phyloP scores from a whole-genome alignment of 2,329 filamentous ascomycete species.

The Phaeophleospora eucalypticola region DNA sequence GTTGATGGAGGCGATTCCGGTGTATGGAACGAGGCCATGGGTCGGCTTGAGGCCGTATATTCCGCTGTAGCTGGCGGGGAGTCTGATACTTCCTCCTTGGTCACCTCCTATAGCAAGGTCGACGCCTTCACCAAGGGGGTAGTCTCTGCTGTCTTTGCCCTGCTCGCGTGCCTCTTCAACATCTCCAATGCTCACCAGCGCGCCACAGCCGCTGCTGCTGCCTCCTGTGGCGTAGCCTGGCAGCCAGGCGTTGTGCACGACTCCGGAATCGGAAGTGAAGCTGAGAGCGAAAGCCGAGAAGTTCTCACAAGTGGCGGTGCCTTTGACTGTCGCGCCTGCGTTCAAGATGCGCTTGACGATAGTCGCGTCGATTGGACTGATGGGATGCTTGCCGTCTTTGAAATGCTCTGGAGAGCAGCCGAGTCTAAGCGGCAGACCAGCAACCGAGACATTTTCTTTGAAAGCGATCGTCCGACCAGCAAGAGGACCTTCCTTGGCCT shows the following conservation, averaged over 20 bases:
- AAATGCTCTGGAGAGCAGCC: slow-evolving; percentile 40
- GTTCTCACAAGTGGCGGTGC: slow-evolving; percentile 48
- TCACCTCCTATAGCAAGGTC: slow-evolving; percentile 37
- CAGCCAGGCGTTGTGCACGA: slow-evolving; percentile 40
- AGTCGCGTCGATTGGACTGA: slow-evolving; percentile 42
- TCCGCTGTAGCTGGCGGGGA: slow-evolving; percentile 72
- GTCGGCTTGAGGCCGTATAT: slow-evolving; percentile 77
- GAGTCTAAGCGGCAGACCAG: slow-evolving; percentile 42
- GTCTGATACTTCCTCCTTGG: slow-evolving; percentile 67
- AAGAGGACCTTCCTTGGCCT: slow-evolving; percentile 21
- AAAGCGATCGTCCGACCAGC: slow-evolving; percentile 37
- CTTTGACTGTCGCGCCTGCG: slow-evolving; percentile 41
- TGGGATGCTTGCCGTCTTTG: slow-evolving; percentile 35
- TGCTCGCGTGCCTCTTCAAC: slow-evolving; percentile 26
- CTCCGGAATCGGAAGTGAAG: slow-evolving; percentile 43
- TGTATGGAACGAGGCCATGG: slow-evolving; percentile 56
- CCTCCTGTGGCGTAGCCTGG: slow-evolving; percentile 36
- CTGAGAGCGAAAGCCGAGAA: slow-evolving; percentile 42
- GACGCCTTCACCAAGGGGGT: slow-evolving; percentile 30
- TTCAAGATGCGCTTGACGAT: slow-evolving; percentile 43
- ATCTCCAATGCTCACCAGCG: slow-evolving; percentile 31
- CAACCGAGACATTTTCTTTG: slow-evolving; percentile 49
- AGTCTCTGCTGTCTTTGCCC: slow-evolving; percentile 19
- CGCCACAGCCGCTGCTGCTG: slow-evolving; percentile 33
- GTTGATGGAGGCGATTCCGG: slow-evolving; percentile 38